These are phyloP conservation scores for Coniochaeta pulveracea DNA, from an alignment of 2,329 filamentous ascomycete species.

Conservation along the genomic window DNA sequence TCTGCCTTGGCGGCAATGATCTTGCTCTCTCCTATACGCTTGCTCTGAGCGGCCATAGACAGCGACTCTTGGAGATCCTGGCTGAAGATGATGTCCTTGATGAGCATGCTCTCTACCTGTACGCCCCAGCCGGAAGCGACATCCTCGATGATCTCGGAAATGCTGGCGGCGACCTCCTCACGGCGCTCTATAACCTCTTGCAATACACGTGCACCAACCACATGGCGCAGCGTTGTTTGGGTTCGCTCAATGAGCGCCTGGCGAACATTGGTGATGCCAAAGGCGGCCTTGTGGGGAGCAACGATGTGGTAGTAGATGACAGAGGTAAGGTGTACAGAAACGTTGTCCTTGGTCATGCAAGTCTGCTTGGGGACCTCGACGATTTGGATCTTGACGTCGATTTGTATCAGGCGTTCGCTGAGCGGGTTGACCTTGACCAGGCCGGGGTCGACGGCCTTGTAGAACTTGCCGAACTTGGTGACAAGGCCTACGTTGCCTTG, in stretches of 20 bases:
- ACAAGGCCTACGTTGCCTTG: conserved; percentile 94
- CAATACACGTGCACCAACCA: conserved; percentile 87
- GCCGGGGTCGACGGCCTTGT: conserved; percentile 90
- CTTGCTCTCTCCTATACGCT: conserved; percentile 97
- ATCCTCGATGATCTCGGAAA: conserved; percentile 94
- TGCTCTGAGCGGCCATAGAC: conserved; percentile 96
- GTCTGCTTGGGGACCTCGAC: conserved; percentile 91
- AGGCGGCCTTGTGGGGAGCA: conserved; percentile 90
- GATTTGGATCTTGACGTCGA: conserved; percentile 99
- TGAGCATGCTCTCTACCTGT: conserved; percentile 93
- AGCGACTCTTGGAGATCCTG: conserved; percentile 91
- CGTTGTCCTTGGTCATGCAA: conserved; percentile 99
- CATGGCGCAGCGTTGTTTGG: conserved; percentile 93
- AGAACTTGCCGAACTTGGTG: conserved; percentile 91
- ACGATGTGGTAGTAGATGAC: conserved; percentile 99
- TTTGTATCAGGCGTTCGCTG: conserved; percentile 76
- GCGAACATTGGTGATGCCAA: conserved; percentile 88
- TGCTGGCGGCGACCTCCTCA: conserved; percentile 91
- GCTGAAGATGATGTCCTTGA: conserved; percentile 98
- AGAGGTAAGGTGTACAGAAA: conserved; percentile 83
- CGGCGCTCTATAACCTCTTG: conserved; percentile 98
- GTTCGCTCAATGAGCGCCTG: conserved; percentile 97
- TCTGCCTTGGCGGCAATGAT: conserved; percentile 95
- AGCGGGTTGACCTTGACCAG: conserved; percentile 96
- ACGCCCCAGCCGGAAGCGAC: conserved; percentile 92